A percentile compares a stretch with the other conserved stretches of the same genome.
Evolutionary conservation across 257 asterid genomes (phyloP).

Genomic region (Gentiana dahurica): DNA sequence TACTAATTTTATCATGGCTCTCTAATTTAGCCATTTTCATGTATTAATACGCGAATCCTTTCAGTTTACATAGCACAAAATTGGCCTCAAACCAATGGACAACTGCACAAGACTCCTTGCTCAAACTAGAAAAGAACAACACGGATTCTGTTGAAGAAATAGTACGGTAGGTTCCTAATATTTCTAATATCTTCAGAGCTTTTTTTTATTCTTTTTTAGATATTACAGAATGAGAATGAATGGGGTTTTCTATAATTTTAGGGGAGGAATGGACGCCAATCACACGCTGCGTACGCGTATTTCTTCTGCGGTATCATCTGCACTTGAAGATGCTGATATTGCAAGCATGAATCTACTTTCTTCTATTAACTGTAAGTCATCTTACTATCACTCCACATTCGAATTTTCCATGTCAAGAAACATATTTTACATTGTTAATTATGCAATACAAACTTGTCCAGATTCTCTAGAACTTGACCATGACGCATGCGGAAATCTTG

Average conservation of each 20-base stretch:
- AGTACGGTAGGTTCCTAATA: neutral
- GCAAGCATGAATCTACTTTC: slow-evolving; percentile 74
- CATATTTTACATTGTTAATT: neutral
- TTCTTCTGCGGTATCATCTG: slow-evolving; percentile 72
- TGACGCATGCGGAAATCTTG: slow-evolving; percentile 71
- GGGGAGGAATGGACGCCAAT: slow-evolving; percentile 82
- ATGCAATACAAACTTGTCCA: slow-evolving; percentile 18
- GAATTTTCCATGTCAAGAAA: neutral
- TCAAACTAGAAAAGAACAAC: neutral
- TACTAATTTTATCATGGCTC: neutral
- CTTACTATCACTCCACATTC: neutral
- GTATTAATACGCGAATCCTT: neutral
- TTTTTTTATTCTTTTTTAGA: neutral
- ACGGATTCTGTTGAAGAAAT: neutral
- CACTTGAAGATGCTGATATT: slow-evolving; percentile 60
- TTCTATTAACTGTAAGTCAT: slow-evolving; percentile 72
- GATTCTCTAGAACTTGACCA: slow-evolving; percentile 90
- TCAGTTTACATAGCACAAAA: neutral
- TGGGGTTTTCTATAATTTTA: slow-evolving; percentile 6
- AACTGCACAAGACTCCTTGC: neutral
- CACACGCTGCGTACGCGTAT: slow-evolving; percentile 47
- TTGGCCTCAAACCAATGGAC: neutral
- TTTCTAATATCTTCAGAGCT: neutral
- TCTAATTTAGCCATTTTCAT: neutral
- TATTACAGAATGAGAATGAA: neutral